Evolutionary conservation across 2,329 filamentous ascomycete species (phyloP).

Genomic region (Zymoseptoria ardabiliae): DNA sequence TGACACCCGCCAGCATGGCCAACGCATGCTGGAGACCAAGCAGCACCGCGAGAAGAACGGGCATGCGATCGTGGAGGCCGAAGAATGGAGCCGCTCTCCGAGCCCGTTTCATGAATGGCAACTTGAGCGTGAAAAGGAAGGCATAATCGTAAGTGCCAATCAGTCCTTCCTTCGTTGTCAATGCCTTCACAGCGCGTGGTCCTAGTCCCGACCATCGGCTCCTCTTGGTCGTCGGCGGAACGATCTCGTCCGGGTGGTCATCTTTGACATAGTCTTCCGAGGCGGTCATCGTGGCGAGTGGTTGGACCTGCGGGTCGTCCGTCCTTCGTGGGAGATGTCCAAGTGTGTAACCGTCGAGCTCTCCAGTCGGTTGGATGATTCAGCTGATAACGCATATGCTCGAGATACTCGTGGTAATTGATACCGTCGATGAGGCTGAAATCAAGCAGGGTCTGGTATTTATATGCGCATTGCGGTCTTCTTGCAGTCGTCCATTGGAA

Average conservation of each 20-base stretch:
- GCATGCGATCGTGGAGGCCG: slow-evolving; percentile 72
- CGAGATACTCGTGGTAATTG: no score
- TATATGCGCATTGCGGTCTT: neutral
- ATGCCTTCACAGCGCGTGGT: slow-evolving; percentile 36
- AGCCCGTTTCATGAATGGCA: slow-evolving; percentile 70
- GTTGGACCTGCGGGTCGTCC: neutral
- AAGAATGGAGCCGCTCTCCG: slow-evolving; percentile 66
- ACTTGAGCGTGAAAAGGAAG: slow-evolving; percentile 72
- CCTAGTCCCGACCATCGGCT: slow-evolving; percentile 36
- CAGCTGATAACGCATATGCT: slow-evolving; percentile 15
- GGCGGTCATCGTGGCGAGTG: slow-evolving; percentile 13
- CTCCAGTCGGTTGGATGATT: slow-evolving; percentile 25
- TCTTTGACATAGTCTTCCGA: slow-evolving; percentile 30
- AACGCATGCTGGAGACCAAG: slow-evolving; percentile 74
- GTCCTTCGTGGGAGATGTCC: neutral
- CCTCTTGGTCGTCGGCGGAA: slow-evolving; percentile 33
- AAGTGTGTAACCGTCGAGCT: slow-evolving; percentile 1
- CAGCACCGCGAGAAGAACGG: slow-evolving; percentile 63
- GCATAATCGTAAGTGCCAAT: slow-evolving; percentile 84
- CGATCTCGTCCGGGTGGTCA: slow-evolving; percentile 40
- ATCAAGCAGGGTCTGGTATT: neutral
- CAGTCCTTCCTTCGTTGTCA: slow-evolving; percentile 56
- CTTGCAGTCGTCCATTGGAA: neutral
- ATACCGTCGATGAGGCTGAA: no score
- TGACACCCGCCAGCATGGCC: slow-evolving; percentile 61